Evolutionary conservation across 352 stramenopile genomes (phyloP).

Genomic region (Phytophthora citricola): DNA sequence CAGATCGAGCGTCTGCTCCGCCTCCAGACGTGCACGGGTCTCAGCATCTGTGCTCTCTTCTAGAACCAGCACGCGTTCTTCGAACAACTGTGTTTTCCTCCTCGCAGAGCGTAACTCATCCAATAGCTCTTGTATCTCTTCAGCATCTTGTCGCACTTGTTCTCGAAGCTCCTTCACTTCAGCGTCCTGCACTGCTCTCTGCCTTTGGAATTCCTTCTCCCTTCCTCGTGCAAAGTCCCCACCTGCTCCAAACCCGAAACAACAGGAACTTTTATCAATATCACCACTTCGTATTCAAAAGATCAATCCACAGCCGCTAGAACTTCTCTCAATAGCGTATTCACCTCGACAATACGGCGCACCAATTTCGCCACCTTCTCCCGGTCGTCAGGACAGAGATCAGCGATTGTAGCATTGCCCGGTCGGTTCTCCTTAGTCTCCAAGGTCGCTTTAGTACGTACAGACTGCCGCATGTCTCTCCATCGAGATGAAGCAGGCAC

Average conservation of each 20-base stretch:
- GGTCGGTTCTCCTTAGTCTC: conserved; percentile 35
- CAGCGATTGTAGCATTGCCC: conserved; percentile 55
- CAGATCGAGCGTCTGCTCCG: conserved; percentile 72
- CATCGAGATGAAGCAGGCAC: conserved; percentile 52
- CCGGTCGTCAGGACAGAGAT: conserved; percentile 78
- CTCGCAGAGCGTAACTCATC: conserved; percentile 51
- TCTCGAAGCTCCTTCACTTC: conserved; percentile 62
- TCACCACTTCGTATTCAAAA: neutral
- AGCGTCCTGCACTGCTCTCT: conserved; percentile 43
- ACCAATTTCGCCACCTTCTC: conserved; percentile 86
- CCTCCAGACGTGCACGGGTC: conserved; percentile 53
- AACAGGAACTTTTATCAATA: conserved; percentile 15
- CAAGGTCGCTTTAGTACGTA: conserved; percentile 62
- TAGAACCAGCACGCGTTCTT: conserved; percentile 63
- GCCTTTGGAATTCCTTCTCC: conserved; percentile 54
- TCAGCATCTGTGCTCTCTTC: conserved; percentile 70
- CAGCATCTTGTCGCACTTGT: conserved; percentile 49
- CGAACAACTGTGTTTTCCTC: conserved; percentile 34
- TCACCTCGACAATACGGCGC: conserved; percentile 74
- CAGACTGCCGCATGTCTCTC: conserved; percentile 72
- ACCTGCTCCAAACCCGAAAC: conserved; percentile 30
- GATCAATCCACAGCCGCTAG: conserved; percentile 1
- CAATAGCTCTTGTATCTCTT: conserved; percentile 63
- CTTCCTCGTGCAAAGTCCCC: conserved; percentile 62
- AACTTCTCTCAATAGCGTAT: conserved; percentile 1